These are phyloP conservation scores for Acanthochlamys bracteata DNA, from an alignment of 106 monocot genomes.

Conservation along the genomic window DNA sequence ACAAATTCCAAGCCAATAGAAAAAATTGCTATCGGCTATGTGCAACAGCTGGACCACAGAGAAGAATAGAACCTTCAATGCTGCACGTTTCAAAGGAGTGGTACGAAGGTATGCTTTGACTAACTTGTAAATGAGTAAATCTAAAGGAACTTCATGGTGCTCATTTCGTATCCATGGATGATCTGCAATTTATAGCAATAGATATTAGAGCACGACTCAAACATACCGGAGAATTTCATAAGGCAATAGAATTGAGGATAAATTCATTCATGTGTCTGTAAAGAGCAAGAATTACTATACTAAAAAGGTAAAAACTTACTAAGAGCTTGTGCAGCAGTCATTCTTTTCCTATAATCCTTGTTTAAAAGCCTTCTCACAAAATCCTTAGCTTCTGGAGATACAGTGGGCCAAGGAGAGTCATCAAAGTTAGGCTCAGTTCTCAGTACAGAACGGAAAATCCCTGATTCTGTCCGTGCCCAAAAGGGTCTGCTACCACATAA, in stretches of 20 bases:
- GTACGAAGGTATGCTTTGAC: slow-evolving; percentile 15
- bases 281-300: neutral
- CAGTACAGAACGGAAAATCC: slow-evolving; percentile 15
- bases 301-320: slow-evolving; percentile 2
- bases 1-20: neutral
- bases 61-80: slow-evolving; percentile 9
- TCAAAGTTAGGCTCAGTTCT: slow-evolving; percentile 18
- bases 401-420: slow-evolving; percentile 19
- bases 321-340: slow-evolving; percentile 21
- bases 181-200: slow-evolving; percentile 1
- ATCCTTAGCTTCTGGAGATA: slow-evolving; percentile 18
- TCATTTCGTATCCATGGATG: slow-evolving; percentile 17
- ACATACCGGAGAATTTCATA: neutral
- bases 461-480: slow-evolving; percentile 23
- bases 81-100: slow-evolving; percentile 18
- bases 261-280: neutral
- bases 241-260: neutral
- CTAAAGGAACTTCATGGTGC: slow-evolving; percentile 9
- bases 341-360: slow-evolving; percentile 21
- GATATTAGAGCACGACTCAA: neutral
- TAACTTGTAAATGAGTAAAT: slow-evolving; percentile 15
- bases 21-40: neutral
- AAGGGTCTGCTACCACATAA: slow-evolving; percentile 20
- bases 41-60: neutral
- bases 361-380: slow-evolving; percentile 19